Evolutionary conservation across 371 early-diverging fungal genomes (phyloP).

Genomic region (Blyttiomyces sp.): DNA sequence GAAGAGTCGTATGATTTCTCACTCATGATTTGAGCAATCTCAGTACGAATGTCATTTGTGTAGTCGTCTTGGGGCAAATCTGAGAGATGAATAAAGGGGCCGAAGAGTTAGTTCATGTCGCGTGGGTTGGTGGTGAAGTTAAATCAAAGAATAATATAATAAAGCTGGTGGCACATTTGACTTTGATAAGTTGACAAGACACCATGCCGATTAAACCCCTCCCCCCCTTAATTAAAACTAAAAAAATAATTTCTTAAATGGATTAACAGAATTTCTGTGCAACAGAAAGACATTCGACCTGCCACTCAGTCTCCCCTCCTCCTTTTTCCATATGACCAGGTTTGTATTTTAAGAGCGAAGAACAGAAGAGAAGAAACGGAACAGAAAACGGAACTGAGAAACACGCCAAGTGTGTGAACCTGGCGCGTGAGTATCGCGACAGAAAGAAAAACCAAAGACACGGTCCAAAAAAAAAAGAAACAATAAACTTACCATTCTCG

Average conservation of each 20-base stretch:
- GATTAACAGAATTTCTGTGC: no score
- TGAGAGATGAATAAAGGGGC: neutral
- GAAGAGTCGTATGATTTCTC: neutral
- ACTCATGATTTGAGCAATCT: conserved; percentile 15
- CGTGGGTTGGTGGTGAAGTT: no score
- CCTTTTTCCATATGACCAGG: no score
- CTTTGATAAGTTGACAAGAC: no score
- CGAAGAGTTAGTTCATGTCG: neutral
- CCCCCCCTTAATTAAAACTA: no score
- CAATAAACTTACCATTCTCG: conserved; percentile 12
- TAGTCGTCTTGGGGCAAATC: conserved; percentile 23
- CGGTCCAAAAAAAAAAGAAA: neutral
- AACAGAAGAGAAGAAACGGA: neutral
- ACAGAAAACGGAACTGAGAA: neutral
- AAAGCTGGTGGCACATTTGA: no score
- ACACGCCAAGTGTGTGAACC: neutral
- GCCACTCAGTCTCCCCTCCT: no score
- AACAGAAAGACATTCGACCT: no score
- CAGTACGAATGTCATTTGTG: conserved; percentile 15
- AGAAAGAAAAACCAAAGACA: neutral
- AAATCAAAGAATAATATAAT: no score
- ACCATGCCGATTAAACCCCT: no score
- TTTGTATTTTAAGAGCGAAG: neutral
- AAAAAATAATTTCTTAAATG: no score
- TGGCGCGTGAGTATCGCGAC: neutral